Percentiles rank a stretch among this genome's conserved stretches.
These are phyloP conservation scores for Xenosphaeropsis pyriputrescens DNA, from an alignment of 2,329 filamentous ascomycete species.

Conservation along the genomic window DNA sequence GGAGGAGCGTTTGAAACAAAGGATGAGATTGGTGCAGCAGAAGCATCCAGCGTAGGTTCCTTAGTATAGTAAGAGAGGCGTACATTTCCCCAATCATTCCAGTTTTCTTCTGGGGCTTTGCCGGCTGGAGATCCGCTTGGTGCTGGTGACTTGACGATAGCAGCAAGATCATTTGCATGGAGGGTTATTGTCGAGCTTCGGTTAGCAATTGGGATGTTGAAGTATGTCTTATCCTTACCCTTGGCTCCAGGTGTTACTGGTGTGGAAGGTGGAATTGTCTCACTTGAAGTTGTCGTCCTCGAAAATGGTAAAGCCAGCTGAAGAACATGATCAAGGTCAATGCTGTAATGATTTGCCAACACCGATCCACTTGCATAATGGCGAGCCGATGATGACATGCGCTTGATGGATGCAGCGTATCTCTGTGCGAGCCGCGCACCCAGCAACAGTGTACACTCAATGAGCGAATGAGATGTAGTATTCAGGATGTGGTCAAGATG, in stretches of 20 bases:
- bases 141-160: slow-evolving; percentile 42
- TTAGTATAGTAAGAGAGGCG: slow-evolving; percentile 62
- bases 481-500: slow-evolving; percentile 83
- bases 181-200: slow-evolving; percentile 33
- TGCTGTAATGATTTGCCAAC: slow-evolving; percentile 73
- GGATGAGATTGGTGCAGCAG: slow-evolving; percentile 12
- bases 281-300: slow-evolving; percentile 44
- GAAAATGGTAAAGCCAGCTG: slow-evolving; percentile 72
- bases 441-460: slow-evolving; percentile 67
- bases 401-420: slow-evolving; percentile 79
- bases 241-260: slow-evolving; percentile 46
- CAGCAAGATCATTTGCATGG: slow-evolving; percentile 73
- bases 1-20: slow-evolving; percentile 15
- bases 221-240: slow-evolving; percentile 56
- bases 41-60: slow-evolving; percentile 15
- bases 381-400: slow-evolving; percentile 44
- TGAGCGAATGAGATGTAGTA: slow-evolving; percentile 65
- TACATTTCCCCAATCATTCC: slow-evolving; percentile 71
- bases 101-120: slow-evolving; percentile 28
- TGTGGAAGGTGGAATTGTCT: slow-evolving; percentile 31
- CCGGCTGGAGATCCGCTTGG: slow-evolving; percentile 15
- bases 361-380: slow-evolving; percentile 57
- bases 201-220: slow-evolving; percentile 25
- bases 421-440: slow-evolving; percentile 79
- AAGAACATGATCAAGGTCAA: slow-evolving; percentile 66